Conservation (phyloP, 441 rosid genomes). For the Metrosideros polymorpha region DNA sequence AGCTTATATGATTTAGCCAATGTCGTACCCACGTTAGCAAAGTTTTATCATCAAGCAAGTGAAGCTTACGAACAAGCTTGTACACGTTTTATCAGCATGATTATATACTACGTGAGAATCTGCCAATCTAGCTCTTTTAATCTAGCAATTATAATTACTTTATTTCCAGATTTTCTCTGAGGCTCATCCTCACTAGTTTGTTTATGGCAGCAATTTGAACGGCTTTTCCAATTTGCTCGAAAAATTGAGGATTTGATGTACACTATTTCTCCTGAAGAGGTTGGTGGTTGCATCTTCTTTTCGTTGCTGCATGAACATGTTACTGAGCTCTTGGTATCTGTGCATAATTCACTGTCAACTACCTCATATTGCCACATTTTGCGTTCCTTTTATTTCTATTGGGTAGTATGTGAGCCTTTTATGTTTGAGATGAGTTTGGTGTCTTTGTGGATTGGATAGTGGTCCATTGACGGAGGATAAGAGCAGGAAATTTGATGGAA, state of each 20-base stretch:
- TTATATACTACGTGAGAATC: slow-evolving; percentile 76
- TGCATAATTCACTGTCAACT: background rate
- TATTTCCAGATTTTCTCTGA: background rate
- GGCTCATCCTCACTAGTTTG: slow-evolving; percentile 2
- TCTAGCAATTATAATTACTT: background rate
- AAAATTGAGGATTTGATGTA: slow-evolving; percentile 91
- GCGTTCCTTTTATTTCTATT: background rate
- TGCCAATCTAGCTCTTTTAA: background rate
- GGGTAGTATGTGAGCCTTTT: background rate
- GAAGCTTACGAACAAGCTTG: slow-evolving; percentile 99
- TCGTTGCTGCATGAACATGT: background rate
- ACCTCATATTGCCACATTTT: background rate
- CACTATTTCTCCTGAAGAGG: slow-evolving; percentile 98
- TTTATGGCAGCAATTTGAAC: slow-evolving; percentile 79
- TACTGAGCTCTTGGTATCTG: background rate
- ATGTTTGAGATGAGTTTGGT: background rate
- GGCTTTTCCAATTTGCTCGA: slow-evolving; percentile 86
- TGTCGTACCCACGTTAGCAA: slow-evolving; percentile 93
- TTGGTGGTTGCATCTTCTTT: slow-evolving; percentile 5
- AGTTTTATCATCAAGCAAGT: slow-evolving; percentile 98
- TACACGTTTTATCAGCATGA: slow-evolving; percentile 90
- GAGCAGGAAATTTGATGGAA: background rate
- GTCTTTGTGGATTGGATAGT: background rate
- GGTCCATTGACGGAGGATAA: background rate
- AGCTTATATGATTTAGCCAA: slow-evolving; percentile 98